Conservation (phyloP, 2,329 filamentous ascomycete species). For the Colletotrichum agaves region DNA sequence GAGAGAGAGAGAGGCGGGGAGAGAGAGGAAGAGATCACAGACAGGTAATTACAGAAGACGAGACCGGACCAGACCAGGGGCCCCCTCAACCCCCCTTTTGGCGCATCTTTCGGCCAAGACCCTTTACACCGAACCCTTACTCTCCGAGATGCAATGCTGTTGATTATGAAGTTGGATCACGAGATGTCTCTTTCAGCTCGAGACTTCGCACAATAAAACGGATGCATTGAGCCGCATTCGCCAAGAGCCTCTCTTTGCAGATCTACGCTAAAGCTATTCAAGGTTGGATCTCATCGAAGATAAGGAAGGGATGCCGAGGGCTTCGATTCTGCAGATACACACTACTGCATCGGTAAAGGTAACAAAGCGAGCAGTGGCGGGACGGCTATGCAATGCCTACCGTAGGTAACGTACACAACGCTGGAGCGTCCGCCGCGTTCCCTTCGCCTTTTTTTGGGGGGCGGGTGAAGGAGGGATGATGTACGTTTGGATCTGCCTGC, state of each 20-base stretch:
- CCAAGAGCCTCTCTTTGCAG: slow-evolving; percentile 5
- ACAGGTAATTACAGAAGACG: background rate
- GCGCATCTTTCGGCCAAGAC: slow-evolving; percentile 11
- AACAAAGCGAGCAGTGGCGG: too few species aligned
- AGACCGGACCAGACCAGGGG: background rate
- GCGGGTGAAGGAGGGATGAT: background rate
- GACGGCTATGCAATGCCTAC: too few species aligned
- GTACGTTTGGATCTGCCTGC: slow-evolving; percentile 11
- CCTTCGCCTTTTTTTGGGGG: too few species aligned
- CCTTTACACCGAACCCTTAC: slow-evolving; percentile 1
- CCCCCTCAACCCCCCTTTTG: background rate
- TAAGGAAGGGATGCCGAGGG: too few species aligned
- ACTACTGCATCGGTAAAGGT: too few species aligned
- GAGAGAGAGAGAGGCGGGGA: background rate
- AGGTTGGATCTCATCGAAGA: background rate
- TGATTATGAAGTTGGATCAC: background rate
- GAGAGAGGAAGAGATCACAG: background rate
- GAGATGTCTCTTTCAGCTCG: background rate
- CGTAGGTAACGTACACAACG: too few species aligned
- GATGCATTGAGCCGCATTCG: slow-evolving; percentile 21
- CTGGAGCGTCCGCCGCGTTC: too few species aligned
- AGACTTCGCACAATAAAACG: background rate
- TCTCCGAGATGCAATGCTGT: background rate
- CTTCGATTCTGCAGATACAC: too few species aligned
- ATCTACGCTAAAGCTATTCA: slow-evolving; percentile 11